phyloP scores from a whole-genome alignment of 163 green algal genomes.

The Scenedesmus sp. region DNA sequence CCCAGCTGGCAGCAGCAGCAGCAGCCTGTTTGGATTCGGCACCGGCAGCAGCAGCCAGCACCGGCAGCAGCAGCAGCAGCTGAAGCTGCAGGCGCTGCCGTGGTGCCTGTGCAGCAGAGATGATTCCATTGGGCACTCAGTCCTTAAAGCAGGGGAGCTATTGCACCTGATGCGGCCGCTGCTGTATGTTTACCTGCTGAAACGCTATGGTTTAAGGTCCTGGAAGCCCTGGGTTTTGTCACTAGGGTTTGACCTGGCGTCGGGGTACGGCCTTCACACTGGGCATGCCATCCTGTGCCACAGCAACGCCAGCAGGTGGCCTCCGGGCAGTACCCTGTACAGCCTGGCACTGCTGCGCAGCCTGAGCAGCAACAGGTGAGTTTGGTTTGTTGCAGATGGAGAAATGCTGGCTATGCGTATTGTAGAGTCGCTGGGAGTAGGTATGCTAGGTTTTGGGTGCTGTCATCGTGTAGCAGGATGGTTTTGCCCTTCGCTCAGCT shows the following conservation, averaged over 20 bases:
- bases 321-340: conserved; percentile 35
- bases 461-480: too few species aligned
- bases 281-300: conserved; percentile 8
- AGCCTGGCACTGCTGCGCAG: conserved; percentile 57
- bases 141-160: conserved; percentile 62
- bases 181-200: conserved; percentile 63
- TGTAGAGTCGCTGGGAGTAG: too few species aligned
- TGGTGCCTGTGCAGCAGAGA: conserved; percentile 24
- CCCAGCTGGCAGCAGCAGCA: conserved; percentile 5
- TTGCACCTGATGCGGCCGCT: conserved; percentile 68
- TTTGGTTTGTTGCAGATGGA: neutral
- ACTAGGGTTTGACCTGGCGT: conserved; percentile 64
- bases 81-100: neutral
- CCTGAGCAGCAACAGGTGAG: conserved; percentile 41
- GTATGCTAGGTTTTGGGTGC: too few species aligned
- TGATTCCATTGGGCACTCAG: neutral
- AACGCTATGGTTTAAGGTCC: conserved; percentile 53
- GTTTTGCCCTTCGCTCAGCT: too few species aligned
- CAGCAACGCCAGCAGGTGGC: conserved; percentile 27
- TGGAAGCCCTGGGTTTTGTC: conserved; percentile 69
- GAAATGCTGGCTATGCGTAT: neutral
- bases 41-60: conserved; percentile 14
- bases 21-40: neutral
- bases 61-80: conserved; percentile 14
- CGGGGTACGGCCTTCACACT: conserved; percentile 45